phyloP scores from a whole-genome alignment of 805 yeast genomes.

The Pichia thaimueangensis region DNA sequence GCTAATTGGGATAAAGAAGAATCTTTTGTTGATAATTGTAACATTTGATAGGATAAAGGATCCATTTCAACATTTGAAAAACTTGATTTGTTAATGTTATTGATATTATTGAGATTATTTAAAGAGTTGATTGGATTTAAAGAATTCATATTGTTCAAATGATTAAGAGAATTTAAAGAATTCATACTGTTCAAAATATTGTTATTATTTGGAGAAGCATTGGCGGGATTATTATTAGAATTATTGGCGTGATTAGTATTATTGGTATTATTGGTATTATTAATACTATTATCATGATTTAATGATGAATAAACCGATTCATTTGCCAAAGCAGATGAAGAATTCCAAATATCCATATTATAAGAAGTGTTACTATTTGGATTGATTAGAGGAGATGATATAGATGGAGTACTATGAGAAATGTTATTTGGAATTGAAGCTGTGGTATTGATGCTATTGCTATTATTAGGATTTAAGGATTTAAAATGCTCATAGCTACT shows the following conservation, averaged over 20 bases:
- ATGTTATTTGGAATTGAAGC: background rate
- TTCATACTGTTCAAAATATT: background rate
- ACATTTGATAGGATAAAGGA: conserved; percentile 22
- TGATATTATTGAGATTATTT: background rate
- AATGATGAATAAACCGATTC: background rate
- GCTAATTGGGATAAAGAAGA: conserved; percentile 12
- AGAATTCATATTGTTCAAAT: background rate
- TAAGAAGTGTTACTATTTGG: background rate
- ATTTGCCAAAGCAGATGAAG: background rate
- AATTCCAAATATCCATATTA: conserved; percentile 6
- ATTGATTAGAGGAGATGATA: background rate
- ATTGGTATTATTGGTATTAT: too few species aligned
- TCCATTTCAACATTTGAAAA: conserved; percentile 23
- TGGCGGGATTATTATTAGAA: background rate
- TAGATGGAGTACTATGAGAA: background rate
- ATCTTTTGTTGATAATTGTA: conserved; percentile 20
- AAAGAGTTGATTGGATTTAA: background rate
- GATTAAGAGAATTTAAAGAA: background rate
- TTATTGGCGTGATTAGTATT: background rate
- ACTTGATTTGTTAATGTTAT: conserved; percentile 8
- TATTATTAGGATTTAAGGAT: background rate
- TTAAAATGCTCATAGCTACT: background rate
- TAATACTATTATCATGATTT: too few species aligned
- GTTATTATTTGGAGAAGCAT: conserved; percentile 4
- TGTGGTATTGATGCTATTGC: background rate